A percentile compares a stretch with the other conserved stretches of the same genome.
Conservation (phyloP, 2,329 filamentous ascomycete species). For the Penicillium psychrosexuale region DNA sequence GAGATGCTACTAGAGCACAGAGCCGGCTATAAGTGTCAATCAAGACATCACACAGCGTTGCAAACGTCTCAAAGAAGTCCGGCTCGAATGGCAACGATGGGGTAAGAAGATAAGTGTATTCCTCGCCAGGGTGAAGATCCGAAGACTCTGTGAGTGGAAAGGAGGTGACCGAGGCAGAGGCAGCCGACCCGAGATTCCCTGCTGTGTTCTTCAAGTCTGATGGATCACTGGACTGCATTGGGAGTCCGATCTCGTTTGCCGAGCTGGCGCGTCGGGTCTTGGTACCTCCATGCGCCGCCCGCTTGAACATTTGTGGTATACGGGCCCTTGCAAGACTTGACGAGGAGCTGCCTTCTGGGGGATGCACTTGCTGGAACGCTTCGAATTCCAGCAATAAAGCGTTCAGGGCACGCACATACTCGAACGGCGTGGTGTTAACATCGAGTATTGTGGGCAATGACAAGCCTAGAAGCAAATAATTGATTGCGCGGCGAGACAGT, state of each 20-base stretch:
- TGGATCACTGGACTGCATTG: constrained; percentile 49
- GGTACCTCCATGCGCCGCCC: constrained; percentile 55
- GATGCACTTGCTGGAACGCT: constrained; percentile 82
- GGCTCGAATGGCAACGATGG: constrained; percentile 91
- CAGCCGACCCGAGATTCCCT: constrained; percentile 39
- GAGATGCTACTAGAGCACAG: constrained; percentile 69
- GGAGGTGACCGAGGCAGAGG: constrained; percentile 38
- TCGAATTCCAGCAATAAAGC: constrained; percentile 88
- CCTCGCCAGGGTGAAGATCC: constrained; percentile 74
- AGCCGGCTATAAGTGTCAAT: constrained; percentile 88
- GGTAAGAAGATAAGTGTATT: constrained; percentile 86
- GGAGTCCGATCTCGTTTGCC: constrained; percentile 58
- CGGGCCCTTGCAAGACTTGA: constrained; percentile 72
- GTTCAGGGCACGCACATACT: constrained; percentile 85
- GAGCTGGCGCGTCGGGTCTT: constrained; percentile 59
- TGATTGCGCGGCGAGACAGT: constrained; percentile 83
- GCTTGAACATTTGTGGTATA: constrained; percentile 79
- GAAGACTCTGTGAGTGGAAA: constrained; percentile 49
- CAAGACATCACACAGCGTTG: constrained; percentile 89
- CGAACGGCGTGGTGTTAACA: constrained; percentile 70
- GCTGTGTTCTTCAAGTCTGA: constrained; percentile 48
- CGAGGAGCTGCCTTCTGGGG: constrained; percentile 67
- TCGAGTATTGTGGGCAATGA: constrained; percentile 88
- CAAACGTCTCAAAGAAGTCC: constrained; percentile 95
- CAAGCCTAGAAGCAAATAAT: constrained; percentile 87